Conservation (phyloP, 441 rosid species). For the Populus hybrid region DNA sequence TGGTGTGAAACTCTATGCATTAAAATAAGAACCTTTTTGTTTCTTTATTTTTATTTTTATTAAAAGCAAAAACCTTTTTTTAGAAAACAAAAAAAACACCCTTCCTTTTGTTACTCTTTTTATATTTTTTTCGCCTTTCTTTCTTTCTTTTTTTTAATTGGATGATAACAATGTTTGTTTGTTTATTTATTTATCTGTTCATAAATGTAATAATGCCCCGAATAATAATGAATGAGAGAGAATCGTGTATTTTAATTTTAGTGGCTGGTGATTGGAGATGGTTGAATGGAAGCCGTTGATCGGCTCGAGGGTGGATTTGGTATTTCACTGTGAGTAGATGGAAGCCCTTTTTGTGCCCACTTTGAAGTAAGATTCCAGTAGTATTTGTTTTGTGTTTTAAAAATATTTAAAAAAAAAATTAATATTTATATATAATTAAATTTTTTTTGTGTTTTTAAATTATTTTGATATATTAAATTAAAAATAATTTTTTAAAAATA, state of each 20-base stretch:
- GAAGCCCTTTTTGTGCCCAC: background rate
- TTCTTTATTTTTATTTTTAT: slow-evolving; percentile 6
- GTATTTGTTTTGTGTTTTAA: too few relatives aligned
- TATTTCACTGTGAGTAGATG: background rate
- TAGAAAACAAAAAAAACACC: background rate
- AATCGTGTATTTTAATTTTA: background rate
- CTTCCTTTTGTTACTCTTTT: background rate
- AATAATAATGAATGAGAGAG: background rate
- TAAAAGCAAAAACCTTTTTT: background rate
- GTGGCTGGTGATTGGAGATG: background rate
- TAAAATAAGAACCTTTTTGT: slow-evolving; percentile 31
- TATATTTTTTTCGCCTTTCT: background rate
- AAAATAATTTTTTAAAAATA: too few relatives aligned
- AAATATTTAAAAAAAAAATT: too few relatives aligned
- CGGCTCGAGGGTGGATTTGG: background rate
- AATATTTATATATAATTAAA: too few relatives aligned
- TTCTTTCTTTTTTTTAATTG: too few relatives aligned
- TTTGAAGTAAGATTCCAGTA: too few relatives aligned
- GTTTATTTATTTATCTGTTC: background rate
- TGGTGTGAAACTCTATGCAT: slow-evolving; percentile 48
- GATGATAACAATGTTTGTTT: background rate
- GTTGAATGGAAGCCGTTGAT: slow-evolving; percentile 5
- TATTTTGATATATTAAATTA: too few relatives aligned
- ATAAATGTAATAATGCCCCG: slow-evolving; percentile 1
- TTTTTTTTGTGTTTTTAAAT: too few relatives aligned